These are phyloP conservation scores for Penicillium expansum DNA, from an alignment of 2,329 filamentous ascomycete genomes.

Conservation along the genomic window DNA sequence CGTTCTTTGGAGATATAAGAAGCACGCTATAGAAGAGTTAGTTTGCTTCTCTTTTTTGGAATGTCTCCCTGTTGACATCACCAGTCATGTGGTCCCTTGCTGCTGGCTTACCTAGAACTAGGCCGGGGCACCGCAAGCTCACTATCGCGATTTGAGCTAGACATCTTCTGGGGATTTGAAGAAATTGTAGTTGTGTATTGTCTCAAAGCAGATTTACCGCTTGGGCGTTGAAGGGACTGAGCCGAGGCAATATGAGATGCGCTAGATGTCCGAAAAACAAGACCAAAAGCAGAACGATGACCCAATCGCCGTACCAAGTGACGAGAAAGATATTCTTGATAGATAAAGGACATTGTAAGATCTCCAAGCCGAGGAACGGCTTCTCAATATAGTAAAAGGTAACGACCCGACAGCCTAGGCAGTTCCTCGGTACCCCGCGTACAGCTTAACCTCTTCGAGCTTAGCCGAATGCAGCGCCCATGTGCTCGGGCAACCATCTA, in stretches of 20 bases:
- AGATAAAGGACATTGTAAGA: conserved; percentile 13
- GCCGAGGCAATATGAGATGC: not conserved
- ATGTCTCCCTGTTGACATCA: not conserved
- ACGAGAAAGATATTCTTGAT: not conserved
- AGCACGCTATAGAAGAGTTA: conserved; percentile 60
- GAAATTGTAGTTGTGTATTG: conserved; percentile 13
- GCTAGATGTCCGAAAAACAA: not conserved
- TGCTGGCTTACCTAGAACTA: conserved; percentile 56
- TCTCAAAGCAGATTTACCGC: conserved; percentile 1
- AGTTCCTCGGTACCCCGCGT: conserved; percentile 26
- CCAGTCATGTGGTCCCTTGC: not conserved
- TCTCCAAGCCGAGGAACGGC: not conserved
- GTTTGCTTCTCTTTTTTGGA: not conserved
- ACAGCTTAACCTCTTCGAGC: conserved; percentile 15
- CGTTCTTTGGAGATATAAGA: conserved; percentile 79
- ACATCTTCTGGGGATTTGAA: conserved; percentile 20
- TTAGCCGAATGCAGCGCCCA: conserved; percentile 19
- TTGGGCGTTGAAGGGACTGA: not conserved
- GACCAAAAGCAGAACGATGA: not conserved
- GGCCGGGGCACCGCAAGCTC: conserved; percentile 54
- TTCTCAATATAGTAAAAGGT: conserved; percentile 11
- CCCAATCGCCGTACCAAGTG: conserved; percentile 1
- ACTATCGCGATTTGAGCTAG: conserved; percentile 28
- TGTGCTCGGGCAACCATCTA: conserved; percentile 8
- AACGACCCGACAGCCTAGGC: conserved; percentile 25